These are phyloP conservation scores for Trametes hirsuta DNA, from an alignment of 1,284 basidiomycete species.

Conservation along the genomic window DNA sequence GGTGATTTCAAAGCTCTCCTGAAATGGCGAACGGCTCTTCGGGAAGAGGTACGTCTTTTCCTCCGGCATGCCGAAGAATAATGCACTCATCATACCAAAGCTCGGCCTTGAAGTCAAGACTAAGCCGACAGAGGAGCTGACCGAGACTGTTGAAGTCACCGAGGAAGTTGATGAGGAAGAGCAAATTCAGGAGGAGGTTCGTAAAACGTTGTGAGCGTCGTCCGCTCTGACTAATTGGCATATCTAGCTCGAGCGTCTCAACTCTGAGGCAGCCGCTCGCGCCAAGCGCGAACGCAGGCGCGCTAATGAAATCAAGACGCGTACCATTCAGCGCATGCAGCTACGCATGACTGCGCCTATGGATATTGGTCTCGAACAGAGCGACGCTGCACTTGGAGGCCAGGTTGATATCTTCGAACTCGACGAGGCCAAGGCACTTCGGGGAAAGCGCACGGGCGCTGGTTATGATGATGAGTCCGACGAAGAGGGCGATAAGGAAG, in stretches of 20 bases:
- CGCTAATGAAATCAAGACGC: constrained; percentile 88
- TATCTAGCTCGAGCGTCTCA: constrained; percentile 79
- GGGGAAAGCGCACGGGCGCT: constrained; percentile 46
- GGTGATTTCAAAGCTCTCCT: constrained; percentile 94
- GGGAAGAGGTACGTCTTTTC: constrained; percentile 72
- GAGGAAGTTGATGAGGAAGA: constrained; percentile 86
- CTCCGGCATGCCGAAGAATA: not conserved
- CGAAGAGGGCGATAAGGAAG: constrained; percentile 42
- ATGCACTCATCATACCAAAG: constrained; percentile 38
- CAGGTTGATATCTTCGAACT: constrained; percentile 90
- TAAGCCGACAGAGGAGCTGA: constrained; percentile 71
- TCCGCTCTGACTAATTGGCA: not conserved
- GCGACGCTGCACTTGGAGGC: constrained; percentile 72
- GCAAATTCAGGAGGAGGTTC: constrained; percentile 85
- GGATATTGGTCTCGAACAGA: constrained; percentile 92
- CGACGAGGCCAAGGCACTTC: constrained; percentile 53
- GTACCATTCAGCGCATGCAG: constrained; percentile 94
- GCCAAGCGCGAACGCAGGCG: constrained; percentile 84
- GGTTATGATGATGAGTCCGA: constrained; percentile 59
- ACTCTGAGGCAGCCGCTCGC: constrained; percentile 75
- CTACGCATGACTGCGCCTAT: constrained; percentile 96
- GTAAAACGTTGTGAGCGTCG: constrained; percentile 18
- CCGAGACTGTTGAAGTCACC: constrained; percentile 75
- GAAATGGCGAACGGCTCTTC: constrained; percentile 87
- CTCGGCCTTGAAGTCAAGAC: constrained; percentile 83